Percentiles rank a stretch among this genome's conserved stretches.
Evolutionary conservation across 2,329 filamentous ascomycete species (phyloP).

Genomic region (Epichloe uncinata): DNA sequence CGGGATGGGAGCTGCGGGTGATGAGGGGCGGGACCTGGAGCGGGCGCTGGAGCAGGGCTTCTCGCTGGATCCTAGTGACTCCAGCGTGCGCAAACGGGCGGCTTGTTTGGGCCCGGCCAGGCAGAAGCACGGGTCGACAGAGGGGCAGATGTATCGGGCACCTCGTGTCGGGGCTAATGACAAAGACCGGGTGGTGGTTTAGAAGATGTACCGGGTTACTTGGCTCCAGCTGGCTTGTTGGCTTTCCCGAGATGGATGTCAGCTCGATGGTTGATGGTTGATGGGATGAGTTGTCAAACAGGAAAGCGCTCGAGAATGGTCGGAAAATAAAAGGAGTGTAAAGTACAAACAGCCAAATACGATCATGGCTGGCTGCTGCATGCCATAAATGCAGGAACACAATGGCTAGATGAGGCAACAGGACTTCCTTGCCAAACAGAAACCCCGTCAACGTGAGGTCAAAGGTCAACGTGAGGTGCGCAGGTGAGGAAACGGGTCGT

Average conservation of each 20-base stretch:
- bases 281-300: not conserved
- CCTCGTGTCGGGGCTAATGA: not conserved
- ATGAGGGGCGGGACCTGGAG: not conserved
- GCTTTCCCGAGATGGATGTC: not conserved
- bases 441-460: conserved; percentile 1
- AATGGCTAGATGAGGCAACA: conserved; percentile 8
- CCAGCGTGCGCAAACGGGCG: conserved; percentile 1
- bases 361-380: conserved; percentile 4
- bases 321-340: not conserved
- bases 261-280: not conserved
- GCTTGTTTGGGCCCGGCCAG: conserved; percentile 5
- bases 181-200: not conserved
- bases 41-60: not conserved
- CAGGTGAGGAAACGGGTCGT: conserved; percentile 4
- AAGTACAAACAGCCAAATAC: not conserved
- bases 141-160: not conserved
- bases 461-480: not conserved
- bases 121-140: conserved; percentile 5
- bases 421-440: not conserved
- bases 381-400: conserved; percentile 17
- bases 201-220: not conserved
- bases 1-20: conserved; percentile 1
- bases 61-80: not conserved
- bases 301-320: not conserved
- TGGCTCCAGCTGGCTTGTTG: not conserved